phyloP scores from a whole-genome alignment of 371 early-diverging fungal genomes.

The Apophysomyces ossiformis region DNA sequence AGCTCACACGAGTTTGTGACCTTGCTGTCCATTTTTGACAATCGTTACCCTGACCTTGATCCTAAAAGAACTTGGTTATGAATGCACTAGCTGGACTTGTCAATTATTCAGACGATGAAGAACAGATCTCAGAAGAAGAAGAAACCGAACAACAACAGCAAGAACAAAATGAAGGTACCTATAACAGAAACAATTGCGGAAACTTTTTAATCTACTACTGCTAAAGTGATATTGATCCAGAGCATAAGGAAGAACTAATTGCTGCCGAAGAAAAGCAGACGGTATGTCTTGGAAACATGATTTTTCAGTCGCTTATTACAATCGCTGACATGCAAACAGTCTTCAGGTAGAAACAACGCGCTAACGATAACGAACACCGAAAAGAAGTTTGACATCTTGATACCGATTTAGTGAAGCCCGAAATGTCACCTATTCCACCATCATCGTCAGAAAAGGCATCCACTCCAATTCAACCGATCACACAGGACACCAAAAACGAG shows the following conservation, averaged over 20 bases:
- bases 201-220: constrained; percentile 8
- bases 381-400: background rate
- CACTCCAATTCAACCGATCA: background rate
- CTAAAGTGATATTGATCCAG: constrained; percentile 5
- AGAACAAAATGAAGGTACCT: background rate
- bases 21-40: background rate
- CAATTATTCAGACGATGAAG: constrained; percentile 43
- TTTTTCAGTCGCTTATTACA: background rate
- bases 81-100: constrained; percentile 34
- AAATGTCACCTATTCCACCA: background rate
- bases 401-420: background rate
- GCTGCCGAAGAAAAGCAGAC: background rate
- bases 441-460: background rate
- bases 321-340: background rate
- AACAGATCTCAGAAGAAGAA: constrained; percentile 28
- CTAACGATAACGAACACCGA: background rate
- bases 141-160: constrained; percentile 17
- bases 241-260: background rate
- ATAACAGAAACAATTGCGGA: background rate
- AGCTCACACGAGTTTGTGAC: background rate
- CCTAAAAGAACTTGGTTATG: constrained; percentile 15
- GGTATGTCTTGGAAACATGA: background rate
- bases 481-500: background rate
- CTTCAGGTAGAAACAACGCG: background rate
- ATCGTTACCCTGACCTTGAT: background rate